These are phyloP conservation scores for Penicillium sp. DNA, from an alignment of 2,329 filamentous ascomycete genomes.

Conservation along the genomic window DNA sequence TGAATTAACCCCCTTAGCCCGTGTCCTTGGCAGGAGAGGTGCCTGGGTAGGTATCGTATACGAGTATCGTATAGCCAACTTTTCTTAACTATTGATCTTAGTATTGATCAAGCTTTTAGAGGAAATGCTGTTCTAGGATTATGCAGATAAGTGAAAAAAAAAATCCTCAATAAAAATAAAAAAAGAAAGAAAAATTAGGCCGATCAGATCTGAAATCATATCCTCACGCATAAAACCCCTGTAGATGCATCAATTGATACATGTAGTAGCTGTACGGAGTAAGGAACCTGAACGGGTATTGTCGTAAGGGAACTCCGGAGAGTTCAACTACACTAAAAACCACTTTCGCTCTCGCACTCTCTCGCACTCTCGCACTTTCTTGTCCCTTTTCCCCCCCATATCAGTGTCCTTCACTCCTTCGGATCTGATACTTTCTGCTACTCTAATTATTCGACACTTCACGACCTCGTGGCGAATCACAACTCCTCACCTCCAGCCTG, in stretches of 20 bases:
- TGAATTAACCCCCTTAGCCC: neutral
- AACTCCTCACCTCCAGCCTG: conserved; percentile 2
- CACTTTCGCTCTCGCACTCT: neutral
- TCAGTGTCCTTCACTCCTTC: conserved; percentile 32
- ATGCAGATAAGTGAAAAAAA: neutral
- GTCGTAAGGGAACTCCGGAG: conserved; percentile 16
- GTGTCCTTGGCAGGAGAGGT: neutral
- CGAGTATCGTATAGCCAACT: neutral
- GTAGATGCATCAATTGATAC: neutral
- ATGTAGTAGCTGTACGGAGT: conserved; percentile 2
- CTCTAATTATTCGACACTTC: neutral
- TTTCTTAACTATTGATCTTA: neutral
- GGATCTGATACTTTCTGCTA: conserved; percentile 15
- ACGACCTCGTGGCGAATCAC: conserved; percentile 2
- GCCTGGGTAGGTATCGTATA: neutral
- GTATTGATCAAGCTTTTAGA: neutral
- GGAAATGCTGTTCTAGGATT: neutral
- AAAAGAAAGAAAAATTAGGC: neutral
- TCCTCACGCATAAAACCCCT: neutral
- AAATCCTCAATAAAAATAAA: neutral
- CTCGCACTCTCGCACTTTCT: conserved; percentile 3
- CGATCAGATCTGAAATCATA: neutral
- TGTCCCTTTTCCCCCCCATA: conserved; percentile 14
- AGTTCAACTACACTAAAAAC: neutral
- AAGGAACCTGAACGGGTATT: conserved; percentile 17